Base-by-base conservation (phyloP, 345 rosid species). In the Citropsis articulata region DNA sequence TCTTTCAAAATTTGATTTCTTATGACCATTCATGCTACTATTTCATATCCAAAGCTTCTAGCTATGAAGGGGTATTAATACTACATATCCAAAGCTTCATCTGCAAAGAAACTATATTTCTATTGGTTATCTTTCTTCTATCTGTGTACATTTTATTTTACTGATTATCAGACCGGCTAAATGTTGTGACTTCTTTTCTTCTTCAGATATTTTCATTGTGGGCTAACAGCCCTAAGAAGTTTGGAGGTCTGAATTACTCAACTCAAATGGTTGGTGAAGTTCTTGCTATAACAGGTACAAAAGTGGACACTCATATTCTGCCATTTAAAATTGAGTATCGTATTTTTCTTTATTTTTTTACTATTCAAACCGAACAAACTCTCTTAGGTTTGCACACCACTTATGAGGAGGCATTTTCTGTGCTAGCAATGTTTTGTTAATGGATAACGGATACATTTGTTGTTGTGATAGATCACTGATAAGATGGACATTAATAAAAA, bases 161-260 rank as follows among this genome's bases (percentile, higher is more conserved):
- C 25, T 25, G 24, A 35, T 33, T n/a, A 75, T 75, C 61, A 55
- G 5, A 77, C 30, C 40, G 33, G 33, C 65, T 24, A 31, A 28
- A 27, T 48, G 48, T 72, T 62, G 30, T 27, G 2, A 57, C 12
- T 9, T 75, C 80, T 16, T 30, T 76, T 57, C 27, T 38, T 60
- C 33, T 31, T 64, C 38, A 92, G 99, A 86, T 96, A 80, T 91
- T 92, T 83, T 92, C 97, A 7, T 38, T 96, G 62, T 96, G 98
- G 98, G 97, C 97, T 25, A 95, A 88, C 68, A 96, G 98, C 66
- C 93, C 95, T 9, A 88, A 83, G 79, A 88, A 79, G 76, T 74
- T 82, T 53, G 98, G 97, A 30, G 98, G 99, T 72, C 82, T 96
- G 78, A 85, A 89, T 76, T 92, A 83, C 82, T 80, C 98, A 35